These are phyloP conservation scores for Cyphellophora attinorum DNA, from an alignment of 2,329 filamentous ascomycete genomes.

Conservation along the genomic window DNA sequence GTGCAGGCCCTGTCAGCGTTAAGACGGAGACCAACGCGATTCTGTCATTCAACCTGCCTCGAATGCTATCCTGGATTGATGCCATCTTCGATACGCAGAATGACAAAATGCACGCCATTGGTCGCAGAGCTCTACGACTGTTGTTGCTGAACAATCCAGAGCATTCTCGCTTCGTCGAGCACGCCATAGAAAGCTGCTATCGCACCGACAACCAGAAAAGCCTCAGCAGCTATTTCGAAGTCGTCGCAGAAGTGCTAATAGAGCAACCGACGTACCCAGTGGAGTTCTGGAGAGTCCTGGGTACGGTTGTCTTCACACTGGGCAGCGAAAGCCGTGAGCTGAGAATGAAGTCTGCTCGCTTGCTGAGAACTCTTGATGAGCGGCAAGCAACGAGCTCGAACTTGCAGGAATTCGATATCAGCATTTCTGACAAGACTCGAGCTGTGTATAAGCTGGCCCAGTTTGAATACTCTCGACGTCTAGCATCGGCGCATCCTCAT, in stretches of 20 bases:
- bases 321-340: constrained; percentile 87
- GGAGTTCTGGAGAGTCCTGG: constrained; percentile 83
- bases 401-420: constrained; percentile 95
- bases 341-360: constrained; percentile 72
- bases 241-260: constrained; percentile 77
- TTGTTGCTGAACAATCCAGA: constrained; percentile 85
- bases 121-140: constrained; percentile 78
- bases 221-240: constrained; percentile 88
- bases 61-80: constrained; percentile 92
- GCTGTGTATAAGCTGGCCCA: constrained; percentile 96
- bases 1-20: constrained; percentile 68
- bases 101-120: constrained; percentile 85
- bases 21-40: constrained; percentile 80
- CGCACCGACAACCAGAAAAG: constrained; percentile 70
- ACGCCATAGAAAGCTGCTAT: constrained; percentile 89
- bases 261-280: constrained; percentile 74
- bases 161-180: constrained; percentile 73
- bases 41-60: constrained; percentile 81
- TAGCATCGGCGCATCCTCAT: constrained; percentile 81
- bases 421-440: constrained; percentile 95
- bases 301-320: constrained; percentile 80
- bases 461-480: constrained; percentile 86
- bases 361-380: constrained; percentile 74
- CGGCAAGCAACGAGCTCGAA: constrained; percentile 78
- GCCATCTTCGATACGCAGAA: constrained; percentile 87